A percentile compares a stretch with the other conserved stretches of the same genome.
Evolutionary conservation across 441 rosid genomes (phyloP).

Genomic region (Bocquillonia castaneifolia): DNA sequence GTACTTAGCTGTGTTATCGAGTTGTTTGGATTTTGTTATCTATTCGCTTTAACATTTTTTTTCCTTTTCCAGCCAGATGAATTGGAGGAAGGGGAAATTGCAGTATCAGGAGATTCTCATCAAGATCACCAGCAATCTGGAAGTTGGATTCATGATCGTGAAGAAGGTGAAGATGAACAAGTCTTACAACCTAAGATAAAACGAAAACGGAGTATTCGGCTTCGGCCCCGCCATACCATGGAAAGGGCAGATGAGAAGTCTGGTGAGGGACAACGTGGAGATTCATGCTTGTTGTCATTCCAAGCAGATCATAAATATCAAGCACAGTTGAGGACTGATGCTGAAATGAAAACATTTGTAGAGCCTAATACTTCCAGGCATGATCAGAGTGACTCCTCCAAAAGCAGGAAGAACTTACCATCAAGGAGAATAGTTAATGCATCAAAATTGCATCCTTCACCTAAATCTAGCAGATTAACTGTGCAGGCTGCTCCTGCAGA

Average conservation of each 20-base stretch:
- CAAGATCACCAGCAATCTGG: conserved; percentile 87
- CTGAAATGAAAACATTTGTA: conserved; percentile 40
- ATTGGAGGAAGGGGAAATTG: conserved; percentile 97
- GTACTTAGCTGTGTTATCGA: conserved; percentile 16
- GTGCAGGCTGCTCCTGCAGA: conserved; percentile 45
- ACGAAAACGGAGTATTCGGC: conserved; percentile 88
- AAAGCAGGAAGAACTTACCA: conserved; percentile 54
- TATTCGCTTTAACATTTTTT: conserved; percentile 23
- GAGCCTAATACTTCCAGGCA: conserved; percentile 51
- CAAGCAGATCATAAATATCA: conserved; percentile 61
- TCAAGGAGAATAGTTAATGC: conserved; percentile 65
- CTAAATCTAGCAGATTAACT: conserved; percentile 65
- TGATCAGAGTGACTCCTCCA: conserved; percentile 67
- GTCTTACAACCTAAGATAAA: conserved; percentile 95
- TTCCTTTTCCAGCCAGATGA: conserved; percentile 67
- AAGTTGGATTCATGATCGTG: conserved; percentile 93
- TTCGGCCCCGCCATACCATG: conserved; percentile 76
- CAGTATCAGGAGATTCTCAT: conserved; percentile 88
- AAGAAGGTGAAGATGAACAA: conserved; percentile 97
- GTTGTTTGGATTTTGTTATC: conserved; percentile 13
- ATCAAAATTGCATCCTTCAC: conserved; percentile 62
- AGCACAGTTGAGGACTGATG: conserved; percentile 52
- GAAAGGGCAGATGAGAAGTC: conserved; percentile 64
- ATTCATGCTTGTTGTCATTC: conserved; percentile 45
- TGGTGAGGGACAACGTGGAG: conserved; percentile 55